Evolutionary conservation across 768 basidiomycete genomes (phyloP).

Genomic region (Suillus clintonianus): DNA sequence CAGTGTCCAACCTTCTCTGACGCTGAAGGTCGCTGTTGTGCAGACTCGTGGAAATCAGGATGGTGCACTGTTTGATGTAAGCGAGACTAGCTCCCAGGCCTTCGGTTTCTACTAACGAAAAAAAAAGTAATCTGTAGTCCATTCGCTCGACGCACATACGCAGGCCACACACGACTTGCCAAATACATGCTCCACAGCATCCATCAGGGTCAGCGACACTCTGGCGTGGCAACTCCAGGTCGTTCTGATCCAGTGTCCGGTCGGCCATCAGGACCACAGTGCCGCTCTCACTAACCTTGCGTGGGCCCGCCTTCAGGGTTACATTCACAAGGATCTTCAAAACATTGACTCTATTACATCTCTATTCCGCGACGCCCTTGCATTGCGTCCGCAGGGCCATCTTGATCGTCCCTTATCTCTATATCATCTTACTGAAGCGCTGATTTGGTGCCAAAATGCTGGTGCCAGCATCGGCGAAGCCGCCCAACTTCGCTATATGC

Average conservation of each 20-base stretch:
- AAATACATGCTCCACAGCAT: too few relatives aligned
- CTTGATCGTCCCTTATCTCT: conserved; percentile 4
- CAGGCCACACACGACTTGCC: neutral
- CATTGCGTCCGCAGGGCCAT: conserved; percentile 5
- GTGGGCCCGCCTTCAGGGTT: neutral
- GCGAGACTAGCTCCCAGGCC: neutral
- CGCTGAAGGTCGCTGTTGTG: neutral
- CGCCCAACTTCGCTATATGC: neutral
- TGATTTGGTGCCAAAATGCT: conserved; percentile 8
- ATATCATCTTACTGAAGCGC: conserved; percentile 13
- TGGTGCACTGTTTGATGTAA: neutral
- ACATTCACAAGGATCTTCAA: neutral
- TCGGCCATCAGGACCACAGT: neutral
- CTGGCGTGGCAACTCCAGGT: neutral
- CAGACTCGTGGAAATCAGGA: neutral
- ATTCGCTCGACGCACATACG: neutral
- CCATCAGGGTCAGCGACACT: too few relatives aligned
- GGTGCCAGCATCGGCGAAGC: conserved; percentile 17
- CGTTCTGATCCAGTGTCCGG: neutral
- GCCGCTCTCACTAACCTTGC: neutral
- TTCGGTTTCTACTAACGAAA: neutral
- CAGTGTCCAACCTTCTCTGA: neutral
- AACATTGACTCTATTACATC: neutral
- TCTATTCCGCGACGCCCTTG: conserved; percentile 4
- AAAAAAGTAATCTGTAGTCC: neutral